Conservation (phyloP, 192 early-diverging fungal species). For the Entomortierella beljakovae region DNA sequence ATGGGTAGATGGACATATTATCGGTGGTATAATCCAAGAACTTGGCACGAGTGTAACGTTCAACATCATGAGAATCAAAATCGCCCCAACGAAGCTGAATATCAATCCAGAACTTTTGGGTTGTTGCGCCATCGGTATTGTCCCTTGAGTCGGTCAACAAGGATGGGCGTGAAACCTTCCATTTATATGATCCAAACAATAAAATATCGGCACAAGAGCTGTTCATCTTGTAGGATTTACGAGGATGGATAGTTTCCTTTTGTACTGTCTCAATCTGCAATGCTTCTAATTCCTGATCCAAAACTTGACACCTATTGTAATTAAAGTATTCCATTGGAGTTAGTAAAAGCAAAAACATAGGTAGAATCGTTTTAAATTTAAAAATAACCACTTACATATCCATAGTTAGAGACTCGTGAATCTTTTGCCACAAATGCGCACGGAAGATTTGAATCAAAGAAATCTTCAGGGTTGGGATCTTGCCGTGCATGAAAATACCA, state of each 20-base stretch:
- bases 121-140: conserved; percentile 96
- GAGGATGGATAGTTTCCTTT: conserved; percentile 98
- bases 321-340: too few species aligned
- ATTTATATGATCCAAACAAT: conserved; percentile 97
- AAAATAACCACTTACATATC: conserved; percentile 25
- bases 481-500: conserved; percentile 99
- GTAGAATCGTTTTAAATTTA: too few species aligned
- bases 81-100: conserved; percentile 99
- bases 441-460: conserved; percentile 99
- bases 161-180: conserved; percentile 96
- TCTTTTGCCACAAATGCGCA: conserved; percentile 99
- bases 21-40: conserved; percentile 99
- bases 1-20: conserved; percentile 99
- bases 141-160: conserved; percentile 94
- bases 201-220: conserved; percentile 93
- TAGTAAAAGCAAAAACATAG: background rate
- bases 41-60: conserved; percentile 98
- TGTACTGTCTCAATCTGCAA: conserved; percentile 98
- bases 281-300: conserved; percentile 97
- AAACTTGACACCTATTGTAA: conserved; percentile 86
- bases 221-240: conserved; percentile 99
- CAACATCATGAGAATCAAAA: conserved; percentile 99
- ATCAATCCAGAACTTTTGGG: conserved; percentile 98
- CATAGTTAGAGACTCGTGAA: conserved; percentile 79
- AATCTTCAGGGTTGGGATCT: conserved; percentile 99